A percentile compares a stretch with the other conserved stretches of the same genome.
Evolutionary conservation across 768 basidiomycete genomes (phyloP).

Genomic region (Leccinum olivaceopallidum): DNA sequence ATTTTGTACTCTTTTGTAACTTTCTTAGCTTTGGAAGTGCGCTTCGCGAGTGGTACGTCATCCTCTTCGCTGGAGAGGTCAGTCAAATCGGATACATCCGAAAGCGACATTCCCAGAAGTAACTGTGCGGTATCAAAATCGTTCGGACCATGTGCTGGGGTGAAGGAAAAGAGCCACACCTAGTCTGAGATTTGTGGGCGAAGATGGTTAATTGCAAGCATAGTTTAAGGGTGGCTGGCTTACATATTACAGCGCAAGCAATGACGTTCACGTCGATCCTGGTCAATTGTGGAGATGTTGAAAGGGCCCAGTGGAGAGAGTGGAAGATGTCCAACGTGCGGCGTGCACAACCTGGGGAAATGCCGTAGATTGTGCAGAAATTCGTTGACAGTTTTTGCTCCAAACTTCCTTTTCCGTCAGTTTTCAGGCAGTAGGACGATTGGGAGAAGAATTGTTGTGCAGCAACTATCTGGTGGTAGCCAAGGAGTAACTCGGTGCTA

Average conservation of each 20-base stretch:
- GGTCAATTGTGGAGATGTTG: background rate
- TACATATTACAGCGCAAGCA: background rate
- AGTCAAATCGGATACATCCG: slow-evolving; percentile 49
- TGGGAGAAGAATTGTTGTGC: too few species aligned
- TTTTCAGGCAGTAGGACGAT: background rate
- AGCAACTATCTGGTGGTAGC: background rate
- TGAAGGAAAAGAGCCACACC: background rate
- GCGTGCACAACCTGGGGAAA: slow-evolving; percentile 4
- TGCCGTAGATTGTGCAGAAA: slow-evolving; percentile 17
- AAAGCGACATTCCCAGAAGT: slow-evolving; percentile 32
- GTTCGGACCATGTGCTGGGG: background rate
- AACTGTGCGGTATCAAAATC: background rate
- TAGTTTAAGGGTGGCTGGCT: background rate
- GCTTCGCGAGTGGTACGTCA: slow-evolving; percentile 29
- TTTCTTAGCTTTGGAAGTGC: slow-evolving; percentile 24
- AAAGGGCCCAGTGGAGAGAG: background rate
- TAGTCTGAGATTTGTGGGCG: background rate
- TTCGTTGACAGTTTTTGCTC: slow-evolving; percentile 7
- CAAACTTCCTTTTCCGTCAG: slow-evolving; percentile 23
- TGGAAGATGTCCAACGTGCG: background rate
- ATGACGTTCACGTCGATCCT: background rate
- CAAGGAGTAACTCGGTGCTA: slow-evolving; percentile 1
- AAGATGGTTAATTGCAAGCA: background rate
- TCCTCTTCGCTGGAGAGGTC: slow-evolving; percentile 46
- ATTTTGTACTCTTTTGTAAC: slow-evolving; percentile 32